Conservation (phyloP, 805 yeast genomes). For the Metschnikowia matae region DNA sequence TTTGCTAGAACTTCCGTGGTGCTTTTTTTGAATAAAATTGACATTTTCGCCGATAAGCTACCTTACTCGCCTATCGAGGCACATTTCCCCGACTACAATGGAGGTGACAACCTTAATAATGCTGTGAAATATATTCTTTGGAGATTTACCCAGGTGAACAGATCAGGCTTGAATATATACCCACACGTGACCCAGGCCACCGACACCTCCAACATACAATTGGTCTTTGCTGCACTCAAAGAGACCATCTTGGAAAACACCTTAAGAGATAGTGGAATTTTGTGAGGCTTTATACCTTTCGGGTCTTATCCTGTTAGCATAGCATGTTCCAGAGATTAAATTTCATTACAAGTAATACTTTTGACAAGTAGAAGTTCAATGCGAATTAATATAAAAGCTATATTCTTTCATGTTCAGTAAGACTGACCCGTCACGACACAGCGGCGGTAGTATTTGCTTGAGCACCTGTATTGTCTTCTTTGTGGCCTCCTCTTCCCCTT, state of each 20-base stretch:
- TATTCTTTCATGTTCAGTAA: not conserved
- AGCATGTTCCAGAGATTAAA: not conserved
- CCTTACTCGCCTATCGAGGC: constrained; percentile 76
- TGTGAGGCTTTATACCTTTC: constrained; percentile 24
- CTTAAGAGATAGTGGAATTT: constrained; percentile 69
- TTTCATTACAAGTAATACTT: not conserved
- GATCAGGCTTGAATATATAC: constrained; percentile 75
- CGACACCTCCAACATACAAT: constrained; percentile 81
- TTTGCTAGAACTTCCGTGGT: constrained; percentile 83
- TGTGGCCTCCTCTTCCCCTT: constrained; percentile 3
- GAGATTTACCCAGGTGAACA: constrained; percentile 81
- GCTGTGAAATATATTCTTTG: constrained; percentile 90
- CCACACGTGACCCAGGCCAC: constrained; percentile 96
- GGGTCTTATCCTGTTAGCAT: not conserved
- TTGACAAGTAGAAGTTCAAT: not conserved
- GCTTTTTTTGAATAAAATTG: constrained; percentile 83
- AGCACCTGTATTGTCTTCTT: not conserved
- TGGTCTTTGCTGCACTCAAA: constrained; percentile 81
- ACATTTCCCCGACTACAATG: constrained; percentile 85
- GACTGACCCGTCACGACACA: not conserved
- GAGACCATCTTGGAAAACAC: constrained; percentile 76
- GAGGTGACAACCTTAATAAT: constrained; percentile 83
- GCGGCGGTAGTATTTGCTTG: not conserved
- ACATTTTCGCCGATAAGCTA: constrained; percentile 81
- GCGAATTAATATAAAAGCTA: not conserved